phyloP scores from a whole-genome alignment of 2,329 filamentous ascomycete genomes.

The Colletotrichum musae region DNA sequence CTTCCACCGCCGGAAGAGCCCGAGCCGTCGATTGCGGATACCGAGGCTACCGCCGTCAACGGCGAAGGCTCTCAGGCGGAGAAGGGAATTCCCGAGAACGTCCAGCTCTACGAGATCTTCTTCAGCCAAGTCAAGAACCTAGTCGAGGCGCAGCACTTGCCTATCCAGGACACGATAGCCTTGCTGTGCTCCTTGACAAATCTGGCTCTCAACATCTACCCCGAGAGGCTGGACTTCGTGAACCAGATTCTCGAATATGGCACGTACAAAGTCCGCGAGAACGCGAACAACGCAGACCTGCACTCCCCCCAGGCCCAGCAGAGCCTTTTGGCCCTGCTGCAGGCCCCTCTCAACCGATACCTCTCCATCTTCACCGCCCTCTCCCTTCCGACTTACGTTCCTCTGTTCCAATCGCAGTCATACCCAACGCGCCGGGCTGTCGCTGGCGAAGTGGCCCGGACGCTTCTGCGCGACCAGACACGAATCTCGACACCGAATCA shows the following conservation, averaged over 20 bases:
- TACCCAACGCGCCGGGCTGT: conserved; percentile 93
- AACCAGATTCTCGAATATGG: conserved; percentile 95
- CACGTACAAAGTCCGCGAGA: conserved; percentile 86
- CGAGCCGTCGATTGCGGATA: conserved; percentile 60
- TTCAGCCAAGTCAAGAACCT: conserved; percentile 95
- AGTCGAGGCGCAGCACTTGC: conserved; percentile 90
- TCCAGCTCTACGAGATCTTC: conserved; percentile 97
- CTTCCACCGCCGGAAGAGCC: conserved; percentile 46
- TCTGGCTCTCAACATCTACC: conserved; percentile 95
- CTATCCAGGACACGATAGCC: conserved; percentile 95
- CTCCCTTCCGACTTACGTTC: conserved; percentile 91
- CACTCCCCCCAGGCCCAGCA: conserved; percentile 91
- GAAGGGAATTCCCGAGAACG: conserved; percentile 77
- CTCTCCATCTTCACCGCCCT: conserved; percentile 96
- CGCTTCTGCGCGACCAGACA: conserved; percentile 85
- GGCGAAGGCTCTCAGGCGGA: conserved; percentile 53
- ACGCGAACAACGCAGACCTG: conserved; percentile 94
- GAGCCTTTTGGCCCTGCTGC: conserved; percentile 89
- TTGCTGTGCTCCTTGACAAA: conserved; percentile 94
- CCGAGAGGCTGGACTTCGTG: conserved; percentile 91
- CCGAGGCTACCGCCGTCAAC: conserved; percentile 64
- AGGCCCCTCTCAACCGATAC: conserved; percentile 91
- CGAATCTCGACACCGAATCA: conserved; percentile 83
- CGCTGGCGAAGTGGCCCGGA: conserved; percentile 88
- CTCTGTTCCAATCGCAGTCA: conserved; percentile 90